These are phyloP conservation scores for Stenocarpella maydis DNA, from an alignment of 2,329 filamentous ascomycete genomes.

Conservation along the genomic window DNA sequence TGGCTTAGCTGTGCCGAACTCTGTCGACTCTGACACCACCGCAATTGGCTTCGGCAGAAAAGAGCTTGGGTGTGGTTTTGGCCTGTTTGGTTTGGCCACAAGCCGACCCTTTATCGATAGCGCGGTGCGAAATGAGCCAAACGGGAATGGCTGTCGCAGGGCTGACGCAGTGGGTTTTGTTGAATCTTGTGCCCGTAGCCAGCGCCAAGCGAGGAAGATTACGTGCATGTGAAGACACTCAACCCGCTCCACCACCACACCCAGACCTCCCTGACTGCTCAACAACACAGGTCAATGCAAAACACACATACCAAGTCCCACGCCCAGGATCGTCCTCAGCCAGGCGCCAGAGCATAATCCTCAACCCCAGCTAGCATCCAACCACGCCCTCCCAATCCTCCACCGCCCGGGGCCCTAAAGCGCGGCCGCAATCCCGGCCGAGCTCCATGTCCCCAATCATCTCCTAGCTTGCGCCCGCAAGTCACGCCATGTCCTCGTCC, in stretches of 20 bases:
- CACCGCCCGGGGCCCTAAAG: neutral
- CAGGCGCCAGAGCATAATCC: constrained; percentile 22
- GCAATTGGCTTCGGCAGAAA: neutral
- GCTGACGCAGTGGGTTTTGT: constrained; percentile 23
- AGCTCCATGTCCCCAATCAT: constrained; percentile 23
- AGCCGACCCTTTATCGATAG: constrained; percentile 18
- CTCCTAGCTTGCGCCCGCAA: constrained; percentile 37
- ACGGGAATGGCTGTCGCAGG: constrained; percentile 13
- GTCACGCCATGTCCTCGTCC: constrained; percentile 57
- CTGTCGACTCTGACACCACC: neutral
- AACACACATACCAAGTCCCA: neutral
- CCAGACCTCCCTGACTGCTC: constrained; percentile 15
- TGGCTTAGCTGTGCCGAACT: neutral
- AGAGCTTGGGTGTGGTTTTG: neutral
- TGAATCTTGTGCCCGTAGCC: neutral
- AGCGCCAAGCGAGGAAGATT: constrained; percentile 12
- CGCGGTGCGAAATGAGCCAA: neutral
- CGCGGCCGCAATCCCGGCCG: constrained; percentile 1
- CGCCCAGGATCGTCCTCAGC: constrained; percentile 1
- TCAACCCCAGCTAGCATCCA: neutral
- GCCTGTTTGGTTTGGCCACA: constrained; percentile 10
- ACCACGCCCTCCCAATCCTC: neutral
- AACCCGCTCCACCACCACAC: constrained; percentile 2
- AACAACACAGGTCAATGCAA: constrained; percentile 11
- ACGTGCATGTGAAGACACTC: constrained; percentile 33